phyloP scores from a whole-genome alignment of 768 basidiomycete genomes.

The Leccinum disarticulatum region DNA sequence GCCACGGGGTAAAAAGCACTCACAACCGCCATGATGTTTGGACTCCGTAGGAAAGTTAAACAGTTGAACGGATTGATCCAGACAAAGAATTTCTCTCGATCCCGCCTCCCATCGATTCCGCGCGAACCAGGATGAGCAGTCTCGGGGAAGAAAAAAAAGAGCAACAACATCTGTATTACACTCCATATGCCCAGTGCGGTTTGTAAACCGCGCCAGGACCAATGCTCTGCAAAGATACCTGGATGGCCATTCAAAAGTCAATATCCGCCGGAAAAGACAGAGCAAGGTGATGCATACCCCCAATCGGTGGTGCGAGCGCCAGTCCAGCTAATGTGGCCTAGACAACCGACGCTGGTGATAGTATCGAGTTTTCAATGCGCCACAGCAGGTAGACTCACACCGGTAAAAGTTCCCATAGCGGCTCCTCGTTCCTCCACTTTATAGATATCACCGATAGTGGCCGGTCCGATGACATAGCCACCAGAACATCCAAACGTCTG shows the following conservation, averaged over 20 bases:
- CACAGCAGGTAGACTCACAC: constrained; percentile 32
- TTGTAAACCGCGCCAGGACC: constrained; percentile 69
- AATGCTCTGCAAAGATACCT: constrained; percentile 55
- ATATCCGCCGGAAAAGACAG: not conserved
- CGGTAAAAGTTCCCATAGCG: constrained; percentile 60
- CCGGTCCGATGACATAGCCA: constrained; percentile 55
- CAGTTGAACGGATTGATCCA: constrained; percentile 61
- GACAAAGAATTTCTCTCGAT: constrained; percentile 30
- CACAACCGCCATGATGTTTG: constrained; percentile 56
- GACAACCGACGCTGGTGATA: not conserved
- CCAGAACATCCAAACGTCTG: constrained; percentile 66
- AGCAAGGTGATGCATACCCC: constrained; percentile 38
- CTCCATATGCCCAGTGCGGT: constrained; percentile 42
- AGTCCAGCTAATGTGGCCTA: constrained; percentile 55
- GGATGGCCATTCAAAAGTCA: not conserved
- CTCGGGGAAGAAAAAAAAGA: constrained; percentile 56
- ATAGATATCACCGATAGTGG: constrained; percentile 67
- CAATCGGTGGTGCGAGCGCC: constrained; percentile 57
- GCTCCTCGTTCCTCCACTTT: constrained; percentile 58
- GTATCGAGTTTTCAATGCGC: not conserved
- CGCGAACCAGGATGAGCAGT: constrained; percentile 61
- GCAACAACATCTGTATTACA: constrained; percentile 37
- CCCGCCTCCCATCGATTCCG: constrained; percentile 48
- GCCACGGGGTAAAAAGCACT: constrained; percentile 20
- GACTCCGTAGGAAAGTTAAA: constrained; percentile 53